Evolutionary conservation across 164 flowering plant genomes (phyloP), one percentile per base, ranked within the genome.

Genomic region (Magnolia changhungtana): DNA sequence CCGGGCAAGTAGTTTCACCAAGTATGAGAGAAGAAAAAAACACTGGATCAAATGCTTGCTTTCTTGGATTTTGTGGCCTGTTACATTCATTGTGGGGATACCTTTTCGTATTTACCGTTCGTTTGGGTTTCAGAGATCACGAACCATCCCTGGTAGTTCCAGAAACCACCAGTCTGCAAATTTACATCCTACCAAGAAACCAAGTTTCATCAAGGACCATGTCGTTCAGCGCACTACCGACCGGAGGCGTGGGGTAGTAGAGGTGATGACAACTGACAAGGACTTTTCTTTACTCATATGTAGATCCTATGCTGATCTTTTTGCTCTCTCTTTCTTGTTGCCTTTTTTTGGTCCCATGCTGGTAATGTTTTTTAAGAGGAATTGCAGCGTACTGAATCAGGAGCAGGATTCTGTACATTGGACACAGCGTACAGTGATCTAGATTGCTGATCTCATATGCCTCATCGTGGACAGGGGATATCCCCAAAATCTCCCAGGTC

Each of bases 161-260:
- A 81, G 81, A 77, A 81, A 61, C 64, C 77, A 49, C 45, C 83
- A 69, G 37, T 80, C 83, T 81, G 50, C 83, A 8, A 71, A 24
- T 64, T 24, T 81, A 59, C 75, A 29, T 66, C 80, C 88, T 72
- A 18, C 83, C 69, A 88, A 75, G 78, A 91, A 83, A 80, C 55
- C 75, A 52, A 85, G 72, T 27, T 69, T 77, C 31, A 80, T 80
- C n/a, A 96, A 85, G 87, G 97, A 96, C 69, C 88, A 88, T 69
- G 65, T 90, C 75, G 85, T 96, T 69, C 90, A 90, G 65, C 84
- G 87, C 29, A 80, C 98, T 27, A 96, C 97, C 78, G 99, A 96
- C 75, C 86, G 89, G 81, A 91, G 99, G 78, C 97, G 98, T 80
- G 99, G 99, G 72, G 89, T 96, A 51, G 84, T 94, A 74, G 99